phyloP scores from a whole-genome alignment of 169 alveolate species.

The Plasmodium inui region DNA sequence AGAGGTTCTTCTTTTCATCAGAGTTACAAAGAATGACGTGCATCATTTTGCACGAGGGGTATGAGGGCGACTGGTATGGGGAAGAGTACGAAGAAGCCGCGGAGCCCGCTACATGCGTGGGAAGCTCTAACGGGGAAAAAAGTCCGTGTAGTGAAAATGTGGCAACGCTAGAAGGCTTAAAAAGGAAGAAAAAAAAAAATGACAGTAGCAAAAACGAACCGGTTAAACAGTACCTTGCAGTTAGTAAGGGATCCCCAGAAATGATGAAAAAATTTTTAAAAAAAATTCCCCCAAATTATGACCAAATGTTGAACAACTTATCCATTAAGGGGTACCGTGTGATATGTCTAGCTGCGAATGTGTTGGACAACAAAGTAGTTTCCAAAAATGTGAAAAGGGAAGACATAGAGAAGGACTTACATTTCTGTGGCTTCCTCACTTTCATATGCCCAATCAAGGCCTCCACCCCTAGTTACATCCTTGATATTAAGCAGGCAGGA shows the following conservation, averaged over 20 bases:
- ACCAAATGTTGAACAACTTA: slow-evolving; percentile 84
- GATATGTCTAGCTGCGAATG: slow-evolving; percentile 81
- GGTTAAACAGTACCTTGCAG: slow-evolving; percentile 76
- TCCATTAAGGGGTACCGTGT: slow-evolving; percentile 93
- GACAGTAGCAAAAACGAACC: slow-evolving; percentile 36
- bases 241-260: slow-evolving; percentile 98
- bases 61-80: slow-evolving; percentile 71
- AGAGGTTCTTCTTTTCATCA: slow-evolving; percentile 90
- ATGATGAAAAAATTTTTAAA: slow-evolving; percentile 87
- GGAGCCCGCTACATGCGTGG: slow-evolving; percentile 30
- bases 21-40: slow-evolving; percentile 91
- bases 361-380: slow-evolving; percentile 43
- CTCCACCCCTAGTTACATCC: slow-evolving; percentile 90
- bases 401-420: slow-evolving; percentile 91
- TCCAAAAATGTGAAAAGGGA: slow-evolving; percentile 83
- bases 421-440: slow-evolving; percentile 95
- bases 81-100: slow-evolving; percentile 5
- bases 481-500: slow-evolving; percentile 88
- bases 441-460: slow-evolving; percentile 95
- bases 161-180: slow-evolving; percentile 79
- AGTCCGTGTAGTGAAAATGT: slow-evolving; percentile 63
- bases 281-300: slow-evolving; percentile 93
- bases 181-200: slow-evolving; percentile 73
- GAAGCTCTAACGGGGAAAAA: slow-evolving; percentile 15
- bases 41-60: slow-evolving; percentile 74